These are phyloP conservation scores for Dunaliella sp. DNA, from an alignment of 139 green algal genomes.

Conservation along the genomic window DNA sequence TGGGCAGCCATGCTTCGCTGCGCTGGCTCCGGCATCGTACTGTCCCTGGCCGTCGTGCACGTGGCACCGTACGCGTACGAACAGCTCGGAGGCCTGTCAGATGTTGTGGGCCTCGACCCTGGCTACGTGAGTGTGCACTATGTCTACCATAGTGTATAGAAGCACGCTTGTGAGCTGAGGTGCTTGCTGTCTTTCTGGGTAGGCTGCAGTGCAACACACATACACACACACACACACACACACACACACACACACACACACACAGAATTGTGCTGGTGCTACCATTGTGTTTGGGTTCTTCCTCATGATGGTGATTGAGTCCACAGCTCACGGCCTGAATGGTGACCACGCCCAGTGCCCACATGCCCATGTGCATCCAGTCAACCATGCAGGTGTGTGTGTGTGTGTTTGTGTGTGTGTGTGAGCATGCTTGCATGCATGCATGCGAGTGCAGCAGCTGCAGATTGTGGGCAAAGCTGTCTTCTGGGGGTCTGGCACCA, in stretches of 20 bases:
- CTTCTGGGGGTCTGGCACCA: too few relatives aligned
- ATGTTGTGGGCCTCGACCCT: neutral
- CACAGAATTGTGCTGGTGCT: neutral
- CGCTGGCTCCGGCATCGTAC: constrained; percentile 21
- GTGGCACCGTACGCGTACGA: constrained; percentile 21
- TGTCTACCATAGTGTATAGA: too few relatives aligned
- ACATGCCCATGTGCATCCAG: neutral
- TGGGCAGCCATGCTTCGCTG: neutral
- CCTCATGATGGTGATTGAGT: neutral
- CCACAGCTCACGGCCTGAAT: neutral
- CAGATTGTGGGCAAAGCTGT: too few relatives aligned
- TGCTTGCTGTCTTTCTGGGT: too few relatives aligned
- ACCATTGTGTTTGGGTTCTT: constrained; percentile 17
- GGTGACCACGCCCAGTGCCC: neutral
- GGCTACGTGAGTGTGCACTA: too few relatives aligned
- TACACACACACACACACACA: too few relatives aligned
- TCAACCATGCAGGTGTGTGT: neutral
- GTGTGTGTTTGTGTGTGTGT: too few relatives aligned
- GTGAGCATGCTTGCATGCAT: too few relatives aligned
- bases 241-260: too few relatives aligned
- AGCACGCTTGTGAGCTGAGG: too few relatives aligned
- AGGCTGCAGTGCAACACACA: too few relatives aligned
- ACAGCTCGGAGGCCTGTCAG: neutral
- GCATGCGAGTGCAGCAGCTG: too few relatives aligned
- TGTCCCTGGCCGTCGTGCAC: constrained; percentile 36